These are phyloP conservation scores for Ilyonectria mors-panacis DNA, from an alignment of 2,329 filamentous ascomycete species.

Conservation along the genomic window DNA sequence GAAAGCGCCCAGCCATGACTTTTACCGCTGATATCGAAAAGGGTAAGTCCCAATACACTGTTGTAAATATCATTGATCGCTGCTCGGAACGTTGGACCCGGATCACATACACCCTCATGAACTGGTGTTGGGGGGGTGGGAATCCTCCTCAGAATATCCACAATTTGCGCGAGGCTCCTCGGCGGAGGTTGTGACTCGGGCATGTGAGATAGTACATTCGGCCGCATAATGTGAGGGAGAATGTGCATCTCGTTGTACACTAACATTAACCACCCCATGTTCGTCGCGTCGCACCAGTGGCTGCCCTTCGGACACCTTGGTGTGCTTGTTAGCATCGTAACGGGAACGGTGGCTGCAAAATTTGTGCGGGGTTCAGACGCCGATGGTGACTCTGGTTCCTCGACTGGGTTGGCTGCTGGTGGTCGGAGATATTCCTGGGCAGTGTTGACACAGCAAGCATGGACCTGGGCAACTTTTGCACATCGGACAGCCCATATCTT, in stretches of 20 bases:
- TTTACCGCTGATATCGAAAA: conserved; percentile 64
- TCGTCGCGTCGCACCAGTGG: conserved; percentile 66
- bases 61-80: conserved; percentile 67
- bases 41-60: conserved; percentile 64
- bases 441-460: conserved; percentile 60
- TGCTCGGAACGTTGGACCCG: conserved; percentile 61
- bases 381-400: conserved; percentile 37
- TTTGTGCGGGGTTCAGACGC: conserved; percentile 40
- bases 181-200: conserved; percentile 46
- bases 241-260: conserved; percentile 64
- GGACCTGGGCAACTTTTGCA: conserved; percentile 66
- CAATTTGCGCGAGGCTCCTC: conserved; percentile 61
- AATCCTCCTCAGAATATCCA: conserved; percentile 60
- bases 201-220: conserved; percentile 45
- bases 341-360: conserved; percentile 35
- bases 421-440: conserved; percentile 63
- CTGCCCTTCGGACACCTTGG: conserved; percentile 66
- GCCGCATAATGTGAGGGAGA: conserved; percentile 57
- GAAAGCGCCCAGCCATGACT: conserved; percentile 66
- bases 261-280: conserved; percentile 69
- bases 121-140: conserved; percentile 60
- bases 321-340: conserved; percentile 52
- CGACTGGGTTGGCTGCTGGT: conserved; percentile 36
- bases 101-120: conserved; percentile 64
- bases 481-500: conserved; percentile 64